A percentile compares a stretch with the other conserved stretches of the same genome.
Conservation (phyloP, 768 basidiomycete genomes). For the Suillus plorans region DNA sequence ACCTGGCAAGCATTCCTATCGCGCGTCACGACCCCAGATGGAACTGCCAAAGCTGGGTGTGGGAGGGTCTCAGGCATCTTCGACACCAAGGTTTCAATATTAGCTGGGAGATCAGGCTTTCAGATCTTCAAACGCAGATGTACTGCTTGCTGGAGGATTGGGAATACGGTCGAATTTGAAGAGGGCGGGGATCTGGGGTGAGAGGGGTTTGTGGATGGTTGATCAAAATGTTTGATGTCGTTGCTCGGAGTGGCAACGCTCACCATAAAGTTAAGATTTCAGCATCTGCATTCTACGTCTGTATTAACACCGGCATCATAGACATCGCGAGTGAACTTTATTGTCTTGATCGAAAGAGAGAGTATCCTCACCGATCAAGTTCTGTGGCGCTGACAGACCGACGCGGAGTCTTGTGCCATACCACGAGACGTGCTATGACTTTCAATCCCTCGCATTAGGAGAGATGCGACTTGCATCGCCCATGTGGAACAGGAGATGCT, state of each 20-base stretch:
- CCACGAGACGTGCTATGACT: neutral
- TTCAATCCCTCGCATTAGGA: neutral
- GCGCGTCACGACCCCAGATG: conserved; percentile 22
- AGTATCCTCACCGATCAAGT: neutral
- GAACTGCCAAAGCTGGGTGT: conserved; percentile 29
- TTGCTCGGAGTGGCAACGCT: neutral
- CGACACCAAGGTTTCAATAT: conserved; percentile 15
- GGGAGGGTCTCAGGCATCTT: conserved; percentile 19
- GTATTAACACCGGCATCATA: neutral
- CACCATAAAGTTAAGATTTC: neutral
- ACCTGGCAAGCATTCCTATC: conserved; percentile 12
- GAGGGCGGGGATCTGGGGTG: neutral
- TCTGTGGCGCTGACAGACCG: neutral
- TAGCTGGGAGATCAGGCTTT: conserved; percentile 14
- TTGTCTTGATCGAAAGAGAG: neutral
- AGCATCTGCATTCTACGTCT: neutral
- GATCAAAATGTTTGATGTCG: neutral
- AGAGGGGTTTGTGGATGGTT: neutral
- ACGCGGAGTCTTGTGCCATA: neutral
- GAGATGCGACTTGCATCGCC: no score
- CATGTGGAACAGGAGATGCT: no score
- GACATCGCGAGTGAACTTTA: neutral
- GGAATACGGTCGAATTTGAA: conserved; percentile 14
- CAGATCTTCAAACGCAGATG: conserved; percentile 25
- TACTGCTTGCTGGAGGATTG: conserved; percentile 27